Base-by-base conservation (phyloP, 768 basidiomycete species). In the Coprinellus micaceus region DNA sequence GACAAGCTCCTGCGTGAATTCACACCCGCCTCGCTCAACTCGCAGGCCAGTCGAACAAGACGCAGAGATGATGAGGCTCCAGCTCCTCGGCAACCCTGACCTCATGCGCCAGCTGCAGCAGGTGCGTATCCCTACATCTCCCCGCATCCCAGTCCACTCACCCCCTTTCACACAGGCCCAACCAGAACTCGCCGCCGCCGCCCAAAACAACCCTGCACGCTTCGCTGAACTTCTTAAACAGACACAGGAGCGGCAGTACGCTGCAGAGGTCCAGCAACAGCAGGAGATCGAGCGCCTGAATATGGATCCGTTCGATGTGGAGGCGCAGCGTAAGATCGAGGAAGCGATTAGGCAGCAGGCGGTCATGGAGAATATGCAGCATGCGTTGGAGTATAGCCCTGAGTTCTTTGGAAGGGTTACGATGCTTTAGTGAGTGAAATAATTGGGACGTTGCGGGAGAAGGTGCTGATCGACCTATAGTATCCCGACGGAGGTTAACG, bases 351-450 rank as follows among this genome's bases (percentile, higher is more conserved):
- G 88, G 57, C 89, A 93, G 67, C 82, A 97, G 67, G 91, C 89
- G 1, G 88, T 98, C 36, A 71, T 87, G 63, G 95, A 98, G 76
- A 97, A 97, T 66, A 78, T 95, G 81, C 84, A 89, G 56, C 93
- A 97, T 72, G 97, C 97, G 5, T 75, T 98, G 60, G 95, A 98
- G 68, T 94, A 90, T 61, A 88, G 85, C 7, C 96, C 96, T 0
- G 95, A 98, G 72, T 82, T 84, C 53, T 99, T 99, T 70, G 97
- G 93, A 15, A 81, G 86, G 58, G 97, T 99, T 29, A 88, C 85
- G 2, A 99, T 99, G 97, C 87, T 99, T 54, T 99, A 97, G 90
- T 94, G 66, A 71, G 89, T 81, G 36, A 21, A 46, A 11, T 56
- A 15, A 12, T 39, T 40, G 29, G 45, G 17, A 9, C 45, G 19